Percentiles rank a stretch among this genome's conserved stretches.
Evolutionary conservation across 2,329 filamentous ascomycete species (phyloP).

Genomic region (Cytospora schulzeri): DNA sequence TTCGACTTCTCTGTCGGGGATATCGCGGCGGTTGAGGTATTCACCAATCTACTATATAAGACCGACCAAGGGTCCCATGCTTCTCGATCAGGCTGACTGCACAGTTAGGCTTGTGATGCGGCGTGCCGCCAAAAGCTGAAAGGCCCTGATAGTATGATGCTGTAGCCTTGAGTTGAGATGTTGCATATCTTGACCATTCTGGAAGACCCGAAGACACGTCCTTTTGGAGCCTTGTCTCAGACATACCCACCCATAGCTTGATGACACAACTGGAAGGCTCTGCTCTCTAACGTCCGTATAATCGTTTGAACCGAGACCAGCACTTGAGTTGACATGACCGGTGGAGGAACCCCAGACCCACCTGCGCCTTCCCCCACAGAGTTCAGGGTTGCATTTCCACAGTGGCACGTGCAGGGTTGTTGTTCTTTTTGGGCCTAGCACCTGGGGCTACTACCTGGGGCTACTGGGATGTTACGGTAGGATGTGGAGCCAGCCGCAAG

Average conservation of each 20-base stretch:
- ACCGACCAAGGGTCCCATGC: background rate
- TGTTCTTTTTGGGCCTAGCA: constrained; percentile 23
- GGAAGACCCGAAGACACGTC: background rate
- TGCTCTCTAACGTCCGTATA: background rate
- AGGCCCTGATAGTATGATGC: background rate
- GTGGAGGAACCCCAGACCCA: constrained; percentile 3
- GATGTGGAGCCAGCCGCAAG: constrained; percentile 8
- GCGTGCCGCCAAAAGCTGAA: background rate
- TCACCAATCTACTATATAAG: background rate
- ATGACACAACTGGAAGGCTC: background rate
- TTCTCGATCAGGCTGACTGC: background rate
- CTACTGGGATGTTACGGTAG: constrained; percentile 24
- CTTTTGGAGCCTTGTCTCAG: background rate
- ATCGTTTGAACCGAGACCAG: too few relatives aligned
- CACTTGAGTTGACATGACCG: background rate
- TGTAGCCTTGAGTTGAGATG: background rate
- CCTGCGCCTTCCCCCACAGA: constrained; percentile 5
- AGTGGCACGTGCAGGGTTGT: constrained; percentile 22
- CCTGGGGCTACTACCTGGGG: too few relatives aligned
- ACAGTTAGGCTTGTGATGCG: background rate
- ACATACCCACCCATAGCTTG: too few relatives aligned
- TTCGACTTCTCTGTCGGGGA: background rate
- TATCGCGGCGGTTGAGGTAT: background rate
- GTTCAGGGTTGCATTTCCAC: constrained; percentile 15
- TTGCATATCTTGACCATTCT: background rate